These are phyloP conservation scores for Mycena epipterygia DNA, from an alignment of 768 basidiomycete genomes.

Conservation along the genomic window DNA sequence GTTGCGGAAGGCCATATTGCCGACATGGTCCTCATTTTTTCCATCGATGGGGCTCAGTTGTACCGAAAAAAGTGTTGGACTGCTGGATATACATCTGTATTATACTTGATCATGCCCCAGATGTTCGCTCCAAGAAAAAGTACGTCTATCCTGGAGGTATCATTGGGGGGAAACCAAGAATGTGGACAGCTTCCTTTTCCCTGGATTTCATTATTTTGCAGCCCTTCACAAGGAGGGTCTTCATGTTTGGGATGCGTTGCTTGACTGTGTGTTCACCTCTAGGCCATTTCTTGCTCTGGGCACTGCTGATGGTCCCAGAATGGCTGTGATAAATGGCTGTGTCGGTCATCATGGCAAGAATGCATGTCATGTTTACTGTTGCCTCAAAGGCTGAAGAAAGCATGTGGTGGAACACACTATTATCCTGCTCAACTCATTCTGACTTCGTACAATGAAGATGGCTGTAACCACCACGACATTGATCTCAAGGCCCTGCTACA, in stretches of 20 bases:
- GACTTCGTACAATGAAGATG: not conserved
- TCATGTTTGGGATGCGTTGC: not conserved
- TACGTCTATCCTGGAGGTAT: conserved; percentile 45
- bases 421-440: conserved; percentile 1
- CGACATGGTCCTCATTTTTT: conserved; percentile 36
- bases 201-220: conserved; percentile 41
- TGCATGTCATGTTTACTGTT: not conserved
- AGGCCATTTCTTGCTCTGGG: conserved; percentile 30
- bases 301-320: conserved; percentile 42
- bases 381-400: not conserved
- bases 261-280: not conserved
- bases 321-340: conserved; percentile 46
- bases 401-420: not conserved
- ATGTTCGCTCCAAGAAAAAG: conserved; percentile 44
- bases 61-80: conserved; percentile 38
- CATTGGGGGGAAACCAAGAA: conserved; percentile 49
- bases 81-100: conserved; percentile 46
- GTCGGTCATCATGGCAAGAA: conserved; percentile 31
- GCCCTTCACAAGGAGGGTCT: not conserved
- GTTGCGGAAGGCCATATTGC: conserved; percentile 40
- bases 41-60: conserved; percentile 44
- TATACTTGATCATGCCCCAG: conserved; percentile 40
- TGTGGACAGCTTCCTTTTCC: conserved; percentile 46
- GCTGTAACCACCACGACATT: not conserved
- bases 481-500: not conserved